Evolutionary conservation across 2,329 filamentous ascomycete genomes (phyloP).

Genomic region (Helminthosporium solani): DNA sequence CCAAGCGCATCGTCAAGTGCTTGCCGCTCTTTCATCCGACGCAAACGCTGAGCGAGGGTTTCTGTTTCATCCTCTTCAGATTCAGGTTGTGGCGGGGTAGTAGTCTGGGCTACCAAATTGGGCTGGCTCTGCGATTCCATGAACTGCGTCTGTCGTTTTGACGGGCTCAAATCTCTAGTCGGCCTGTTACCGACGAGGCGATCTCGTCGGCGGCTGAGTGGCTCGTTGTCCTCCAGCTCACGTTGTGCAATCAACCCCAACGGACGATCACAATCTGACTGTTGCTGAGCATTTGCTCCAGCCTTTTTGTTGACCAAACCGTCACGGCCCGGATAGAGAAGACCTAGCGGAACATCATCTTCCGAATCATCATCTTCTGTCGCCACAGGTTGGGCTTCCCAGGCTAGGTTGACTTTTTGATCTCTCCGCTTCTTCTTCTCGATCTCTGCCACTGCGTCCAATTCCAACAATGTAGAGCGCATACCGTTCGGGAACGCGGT

Average conservation of each 20-base stretch:
- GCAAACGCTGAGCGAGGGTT: slow-evolving; percentile 66
- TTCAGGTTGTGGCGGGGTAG: slow-evolving; percentile 30
- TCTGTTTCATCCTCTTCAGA: slow-evolving; percentile 54
- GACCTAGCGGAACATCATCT: slow-evolving; percentile 84
- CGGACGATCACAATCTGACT: slow-evolving; percentile 58
- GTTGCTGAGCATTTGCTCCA: slow-evolving; percentile 45
- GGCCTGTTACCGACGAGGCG: slow-evolving; percentile 65
- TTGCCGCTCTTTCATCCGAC: slow-evolving; percentile 62
- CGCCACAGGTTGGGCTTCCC: slow-evolving; percentile 67
- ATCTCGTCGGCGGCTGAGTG: slow-evolving; percentile 73
- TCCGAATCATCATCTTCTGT: slow-evolving; percentile 51
- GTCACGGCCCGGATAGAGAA: slow-evolving; percentile 68
- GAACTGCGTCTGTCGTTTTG: slow-evolving; percentile 20
- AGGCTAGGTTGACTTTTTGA: slow-evolving; percentile 81
- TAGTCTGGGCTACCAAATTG: slow-evolving; percentile 27
- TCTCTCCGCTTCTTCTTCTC: slow-evolving; percentile 73
- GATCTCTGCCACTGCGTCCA: slow-evolving; percentile 86
- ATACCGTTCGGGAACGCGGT: slow-evolving; percentile 71
- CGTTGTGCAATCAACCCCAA: slow-evolving; percentile 76
- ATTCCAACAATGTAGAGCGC: slow-evolving; percentile 83
- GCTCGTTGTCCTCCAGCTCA: slow-evolving; percentile 89
- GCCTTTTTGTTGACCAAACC: slow-evolving; percentile 50
- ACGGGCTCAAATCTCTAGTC: slow-evolving; percentile 19
- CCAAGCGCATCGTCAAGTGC: slow-evolving; percentile 48
- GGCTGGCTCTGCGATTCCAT: slow-evolving; percentile 25